A percentile compares a stretch with the other conserved stretches of the same genome.
These are phyloP conservation scores for Nepenthes mirabilis DNA, from an alignment of 148 eudicot species.

Conservation along the genomic window DNA sequence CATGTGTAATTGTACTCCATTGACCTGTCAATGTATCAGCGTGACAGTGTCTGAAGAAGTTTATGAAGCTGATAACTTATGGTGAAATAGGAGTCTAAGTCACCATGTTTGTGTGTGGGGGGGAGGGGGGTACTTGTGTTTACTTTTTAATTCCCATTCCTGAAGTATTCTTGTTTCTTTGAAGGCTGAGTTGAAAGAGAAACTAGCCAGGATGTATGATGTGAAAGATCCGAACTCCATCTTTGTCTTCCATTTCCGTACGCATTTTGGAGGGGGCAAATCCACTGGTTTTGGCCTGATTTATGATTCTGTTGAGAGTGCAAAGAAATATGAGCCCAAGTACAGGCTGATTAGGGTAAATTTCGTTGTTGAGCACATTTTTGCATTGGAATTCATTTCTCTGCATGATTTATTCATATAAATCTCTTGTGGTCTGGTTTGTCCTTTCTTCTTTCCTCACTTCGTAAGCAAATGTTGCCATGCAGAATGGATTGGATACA, in stretches of 20 bases:
- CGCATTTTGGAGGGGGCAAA: slow-evolving; percentile 87
- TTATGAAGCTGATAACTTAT: background rate
- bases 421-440: background rate
- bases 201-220: slow-evolving; percentile 53
- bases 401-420: too few relatives aligned
- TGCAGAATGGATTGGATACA: slow-evolving; percentile 30
- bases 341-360: slow-evolving; percentile 78
- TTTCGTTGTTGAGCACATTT: background rate
- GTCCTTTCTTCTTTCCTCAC: background rate
- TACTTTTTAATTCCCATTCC: background rate
- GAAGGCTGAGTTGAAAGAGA: slow-evolving; percentile 70
- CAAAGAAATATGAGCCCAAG: slow-evolving; percentile 73
- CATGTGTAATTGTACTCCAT: too few relatives aligned
- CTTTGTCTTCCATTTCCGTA: slow-evolving; percentile 68
- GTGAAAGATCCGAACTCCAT: slow-evolving; percentile 49
- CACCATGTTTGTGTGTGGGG: background rate
- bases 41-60: too few relatives aligned
- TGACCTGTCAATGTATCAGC: too few relatives aligned
- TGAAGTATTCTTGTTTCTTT: background rate
- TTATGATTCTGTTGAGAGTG: slow-evolving; percentile 61
- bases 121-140: background rate
- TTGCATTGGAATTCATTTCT: too few relatives aligned
- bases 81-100: background rate
- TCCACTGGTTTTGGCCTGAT: slow-evolving; percentile 82
- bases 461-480: background rate